Percentiles rank a stretch among this genome's conserved stretches.
Evolutionary conservation across 495 filamentous ascomycete genomes (phyloP).

Genomic region (Neurospora sp.): DNA sequence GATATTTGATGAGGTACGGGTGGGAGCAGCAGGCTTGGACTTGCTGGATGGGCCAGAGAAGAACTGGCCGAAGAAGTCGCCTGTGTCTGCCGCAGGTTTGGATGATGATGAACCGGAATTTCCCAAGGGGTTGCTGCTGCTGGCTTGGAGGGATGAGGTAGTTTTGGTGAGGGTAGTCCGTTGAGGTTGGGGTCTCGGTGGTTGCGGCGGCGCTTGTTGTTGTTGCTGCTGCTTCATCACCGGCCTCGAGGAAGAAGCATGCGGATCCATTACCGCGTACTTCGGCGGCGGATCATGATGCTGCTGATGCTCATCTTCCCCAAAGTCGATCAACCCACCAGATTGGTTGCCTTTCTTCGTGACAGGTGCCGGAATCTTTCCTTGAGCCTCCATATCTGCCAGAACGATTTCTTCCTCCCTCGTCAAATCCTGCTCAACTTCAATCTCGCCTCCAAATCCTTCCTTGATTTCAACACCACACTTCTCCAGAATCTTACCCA

Average conservation of each 20-base stretch:
- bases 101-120: background rate
- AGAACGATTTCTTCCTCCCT: background rate
- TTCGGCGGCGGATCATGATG: background rate
- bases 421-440: background rate
- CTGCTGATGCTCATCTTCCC: background rate
- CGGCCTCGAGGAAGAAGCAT: background rate
- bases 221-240: background rate
- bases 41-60: background rate
- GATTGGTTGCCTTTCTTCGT: background rate
- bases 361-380: background rate
- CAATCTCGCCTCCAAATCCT: background rate
- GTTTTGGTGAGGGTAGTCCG: background rate
- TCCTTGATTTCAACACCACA: slow-evolving; percentile 34
- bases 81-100: background rate
- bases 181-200: background rate
- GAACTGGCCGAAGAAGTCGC: background rate
- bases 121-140: background rate
- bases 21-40: background rate
- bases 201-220: background rate
- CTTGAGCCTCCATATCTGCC: background rate
- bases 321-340: background rate
- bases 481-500: slow-evolving; percentile 54
- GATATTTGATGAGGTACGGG: background rate
- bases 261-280: background rate
- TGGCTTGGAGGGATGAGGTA: background rate